Evolutionary conservation across 2,329 filamentous ascomycete genomes (phyloP), one percentile per base, ranked within the genome.

Genomic region (Colletotrichum destructivum): DNA sequence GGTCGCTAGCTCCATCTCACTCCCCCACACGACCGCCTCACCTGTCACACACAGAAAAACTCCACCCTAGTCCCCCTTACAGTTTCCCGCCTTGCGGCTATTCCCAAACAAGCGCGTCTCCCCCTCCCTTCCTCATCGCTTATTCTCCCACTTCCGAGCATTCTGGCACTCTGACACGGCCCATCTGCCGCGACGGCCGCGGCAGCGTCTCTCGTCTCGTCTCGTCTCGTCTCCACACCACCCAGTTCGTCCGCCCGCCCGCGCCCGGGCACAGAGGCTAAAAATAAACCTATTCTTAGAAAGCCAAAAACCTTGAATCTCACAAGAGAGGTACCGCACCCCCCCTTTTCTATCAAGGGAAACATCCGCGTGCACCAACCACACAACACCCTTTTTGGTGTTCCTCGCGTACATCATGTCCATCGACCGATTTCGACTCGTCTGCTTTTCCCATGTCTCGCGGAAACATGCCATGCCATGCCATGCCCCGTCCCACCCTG

Each of bases 231-330:
- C 52, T 52, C 44, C 64, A 49, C 69, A 57, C 64, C 23, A 31
- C 56, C 46, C 51, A 51, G 52, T 68, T 59, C 65, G 56, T 69
- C 69, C 64, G 21, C 31, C 47, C 42, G 31, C 35, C 31, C 31
- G 55, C 46, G 62, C 42, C 26, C 51, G 23, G 62, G 31, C 31
- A 35, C 38, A 18, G 7, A 47, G 66, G 47, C 57, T 62, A 71
- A 71, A 71, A 57, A 62, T 57, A 59, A 40, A 31, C 56, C 65
- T 69, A 69, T 71, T 68, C 40, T 69, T 71, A 54, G 69, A 26
- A 71, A 44, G 31, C 11, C 63, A 54, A 65, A 26, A 68, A 44
- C 42, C 7, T 38, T 16, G 21, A 47, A 23, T 13, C 8, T 47
- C 31, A 35, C 31, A 31, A 31, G 31, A 31, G 31, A 31, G 31